Base-by-base conservation (phyloP, 176 grass and related monocot genomes). In the Oryza australiensis region DNA sequence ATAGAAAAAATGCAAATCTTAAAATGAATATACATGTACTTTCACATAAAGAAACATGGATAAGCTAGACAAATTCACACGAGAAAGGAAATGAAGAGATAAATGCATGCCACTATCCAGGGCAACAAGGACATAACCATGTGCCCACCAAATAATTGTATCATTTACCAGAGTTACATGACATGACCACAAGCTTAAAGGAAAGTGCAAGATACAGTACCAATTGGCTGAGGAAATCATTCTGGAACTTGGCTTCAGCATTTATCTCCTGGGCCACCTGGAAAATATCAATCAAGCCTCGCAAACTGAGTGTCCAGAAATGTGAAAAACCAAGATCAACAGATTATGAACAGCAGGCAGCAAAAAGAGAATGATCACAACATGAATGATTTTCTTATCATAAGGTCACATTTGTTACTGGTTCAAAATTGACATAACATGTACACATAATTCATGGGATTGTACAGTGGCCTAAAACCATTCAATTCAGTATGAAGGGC, bases 191-290 rank as follows among this genome's bases (percentile, higher is more conserved):
- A 0, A 51, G 16, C 48, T 51, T 51, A 51, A 6, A n/a, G 30
- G 43, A 71, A 80, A 32, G 35, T 13, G 8, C 15, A 78, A 34
- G 27, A 18, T 24, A 68, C 26, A 62, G 26, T 85, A 91, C 89
- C 89, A 88, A 74, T 85, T 91, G 86, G 42, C 65, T 55, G n/a
- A 91, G 81, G 68, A 91, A 91, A 79, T 88, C 89, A 82, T 85
- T 91, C 71, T 91, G 86, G 62, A 85, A 91, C 60, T 88, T 88
- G 66, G 89, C 89, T 78, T 91, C 89, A 22, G 82, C 51, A 53
- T 88, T 87, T 78, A 91, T 91, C 86, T 91, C 89, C 70, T 88
- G 82, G n/a, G 82, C 86, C 8, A 91, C 89, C 86, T 91, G 82
- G 18, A 72, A 65, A 81, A 85, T 1, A 42, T 27, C 32, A 34